Evolutionary conservation across 2,329 filamentous ascomycete species (phyloP), one percentile per base, ranked within the genome.

Genomic region (Nothomitra cinnamomea): DNA sequence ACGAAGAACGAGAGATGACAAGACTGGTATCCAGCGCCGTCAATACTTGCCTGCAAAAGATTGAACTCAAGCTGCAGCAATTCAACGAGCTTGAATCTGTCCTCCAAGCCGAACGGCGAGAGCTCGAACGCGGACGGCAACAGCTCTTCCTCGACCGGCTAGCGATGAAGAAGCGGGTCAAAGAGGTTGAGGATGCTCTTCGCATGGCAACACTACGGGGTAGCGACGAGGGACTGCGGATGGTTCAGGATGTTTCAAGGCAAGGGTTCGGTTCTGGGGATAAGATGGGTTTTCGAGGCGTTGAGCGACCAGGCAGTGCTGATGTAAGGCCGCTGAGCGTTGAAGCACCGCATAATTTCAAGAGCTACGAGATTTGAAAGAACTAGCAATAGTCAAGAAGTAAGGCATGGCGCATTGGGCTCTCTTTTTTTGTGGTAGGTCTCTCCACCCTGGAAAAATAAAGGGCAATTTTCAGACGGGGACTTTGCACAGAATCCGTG

Each of bases 1-100:
- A 96, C 61, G 90, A 96, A 67, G 92, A 98, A 68, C 85, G 94
- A 55, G 88, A 95, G 68, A 92, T 96, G 79, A 94, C 89, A 19
- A 85, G 88, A 15, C 79, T 96, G 48, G 87, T 98, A 8, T 90
- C 88, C 1, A 85, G 88, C 4, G 87, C 88, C 0, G 87, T 95
- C 52, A 98, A 98, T 64, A 76, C 94, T 12, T 90, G 87, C n/a
- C 74, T 96, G 35, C 84, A 95, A 64, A 98, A 98, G 70, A 81
- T 96, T 57, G 88, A 96, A 69, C 73, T 96, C 61, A 98, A 98
- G 70, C 76, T 98, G 56, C 83, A 87, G 63, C 94, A 96, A 66
- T 98, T 98, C 69, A 84, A 86, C 61, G 92, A 98, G 67, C 89
- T 98, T 77, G 92, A 98, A 69, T 78, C 85, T 17, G 83, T 95